Base-by-base conservation (phyloP, 192 early-diverging fungal genomes). In the Coemansia sp. region DNA sequence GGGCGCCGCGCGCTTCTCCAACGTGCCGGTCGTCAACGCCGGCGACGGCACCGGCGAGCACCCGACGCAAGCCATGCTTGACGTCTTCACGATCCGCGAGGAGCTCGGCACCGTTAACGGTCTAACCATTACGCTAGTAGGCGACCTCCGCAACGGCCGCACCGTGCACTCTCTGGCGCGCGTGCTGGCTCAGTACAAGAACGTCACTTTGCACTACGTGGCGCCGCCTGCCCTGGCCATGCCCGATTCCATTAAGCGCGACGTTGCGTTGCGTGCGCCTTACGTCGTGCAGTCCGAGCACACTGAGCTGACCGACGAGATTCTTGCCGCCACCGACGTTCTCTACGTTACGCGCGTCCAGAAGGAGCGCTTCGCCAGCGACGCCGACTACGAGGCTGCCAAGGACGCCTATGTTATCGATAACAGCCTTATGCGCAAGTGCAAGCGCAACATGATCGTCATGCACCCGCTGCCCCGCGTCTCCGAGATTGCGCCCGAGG, bases 31-130 rank as follows among this genome's bases (percentile, higher is more conserved):
- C 19, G 91, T 99, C 76, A 97, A 97, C 67, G 97, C 94, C 40
- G 97, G 97, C 56, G 95, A 99, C 73, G 97, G 97, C 55, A 85
- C 88, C 41, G 97, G 97, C 36, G 97, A 99, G 86, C 97, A 99
- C 82, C 97, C 97, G 38, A 93, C 95, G 36, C 97, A 99, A 75
- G 97, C 95, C 48, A 92, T 99, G 84, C 84, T 99, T 59, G 97
- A 99, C 73, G 84, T 90, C 15, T 97, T 93, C 68, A 96, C 93
- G n/a, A 95, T 96, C 67, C 85, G 89, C 76, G 90, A 92, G 85
- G 96, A 97, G 78, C 84, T 98, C 15, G 95, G 95, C 57, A 95
- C 94, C 32, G 93, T 97, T 50, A 97, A 97, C 79, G 95, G 95
- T 9, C 82, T 99, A 54, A 95, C 92, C 11, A 89, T 99, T 59